phyloP scores from a whole-genome alignment of 805 yeast genomes.

The Priceomyces fermenticarens region DNA sequence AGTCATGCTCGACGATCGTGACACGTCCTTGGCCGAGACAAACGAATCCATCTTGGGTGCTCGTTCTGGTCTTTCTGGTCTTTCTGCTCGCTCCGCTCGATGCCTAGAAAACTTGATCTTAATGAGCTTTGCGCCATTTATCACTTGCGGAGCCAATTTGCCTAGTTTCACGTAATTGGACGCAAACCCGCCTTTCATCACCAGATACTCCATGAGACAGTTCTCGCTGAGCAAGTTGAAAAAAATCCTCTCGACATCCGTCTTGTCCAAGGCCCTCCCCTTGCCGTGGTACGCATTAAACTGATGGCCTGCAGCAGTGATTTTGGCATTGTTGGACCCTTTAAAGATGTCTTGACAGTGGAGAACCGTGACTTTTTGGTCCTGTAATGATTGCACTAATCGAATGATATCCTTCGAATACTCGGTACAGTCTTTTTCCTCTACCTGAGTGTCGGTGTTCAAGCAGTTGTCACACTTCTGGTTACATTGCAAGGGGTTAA shows the following conservation, averaged over 20 bases:
- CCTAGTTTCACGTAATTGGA: constrained; percentile 71
- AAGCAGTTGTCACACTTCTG: constrained; percentile 85
- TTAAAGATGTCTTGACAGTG: constrained; percentile 81
- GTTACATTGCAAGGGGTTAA: constrained; percentile 62
- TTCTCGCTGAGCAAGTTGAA: constrained; percentile 70
- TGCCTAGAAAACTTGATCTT: constrained; percentile 45
- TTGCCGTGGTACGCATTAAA: constrained; percentile 60
- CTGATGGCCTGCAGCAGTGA: constrained; percentile 63
- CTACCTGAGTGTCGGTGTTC: constrained; percentile 39
- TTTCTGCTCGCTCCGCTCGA: background rate
- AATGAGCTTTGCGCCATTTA: constrained; percentile 45
- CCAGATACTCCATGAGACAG: constrained; percentile 66
- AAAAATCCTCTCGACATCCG: constrained; percentile 77
- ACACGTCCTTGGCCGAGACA: constrained; percentile 15
- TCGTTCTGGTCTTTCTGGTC: constrained; percentile 2
- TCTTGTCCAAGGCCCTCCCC: constrained; percentile 62
- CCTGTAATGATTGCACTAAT: constrained; percentile 55
- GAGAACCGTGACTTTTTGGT: constrained; percentile 65
- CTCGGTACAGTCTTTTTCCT: constrained; percentile 63
- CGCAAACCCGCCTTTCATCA: constrained; percentile 76
- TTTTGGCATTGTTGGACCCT: constrained; percentile 65
- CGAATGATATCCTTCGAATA: constrained; percentile 57
- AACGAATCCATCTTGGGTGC: constrained; percentile 18
- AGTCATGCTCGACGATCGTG: constrained; percentile 8
- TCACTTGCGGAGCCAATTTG: constrained; percentile 46